Evolutionary conservation across 208 protist genomes (phyloP).

Genomic region (Wallacemonas sp.): DNA sequence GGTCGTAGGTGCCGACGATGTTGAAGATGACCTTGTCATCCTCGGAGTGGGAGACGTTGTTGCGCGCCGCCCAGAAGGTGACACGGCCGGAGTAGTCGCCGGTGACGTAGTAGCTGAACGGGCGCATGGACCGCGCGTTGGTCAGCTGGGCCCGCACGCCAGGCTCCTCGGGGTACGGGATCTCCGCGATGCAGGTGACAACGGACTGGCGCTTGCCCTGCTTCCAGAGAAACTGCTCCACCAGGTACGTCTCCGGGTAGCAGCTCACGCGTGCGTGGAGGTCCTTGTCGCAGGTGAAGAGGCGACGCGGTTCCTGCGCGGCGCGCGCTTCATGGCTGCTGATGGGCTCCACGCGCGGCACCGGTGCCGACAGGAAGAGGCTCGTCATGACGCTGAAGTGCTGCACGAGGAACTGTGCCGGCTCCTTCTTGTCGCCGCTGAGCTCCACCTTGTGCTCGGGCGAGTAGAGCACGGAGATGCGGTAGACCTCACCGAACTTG

Average conservation of each 20-base stretch:
- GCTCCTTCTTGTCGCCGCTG: slow-evolving; percentile 36
- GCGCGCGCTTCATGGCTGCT: slow-evolving; percentile 29
- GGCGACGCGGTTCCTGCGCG: slow-evolving; percentile 38
- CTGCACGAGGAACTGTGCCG: slow-evolving; percentile 70
- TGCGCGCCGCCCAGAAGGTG: slow-evolving; percentile 78
- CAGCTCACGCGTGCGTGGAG: slow-evolving; percentile 74
- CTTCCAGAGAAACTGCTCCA: slow-evolving; percentile 87
- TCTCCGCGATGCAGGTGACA: slow-evolving; percentile 75
- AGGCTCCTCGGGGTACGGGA: slow-evolving; percentile 40
- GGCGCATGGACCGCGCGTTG: slow-evolving; percentile 27
- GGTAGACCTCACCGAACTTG: slow-evolving; percentile 91
- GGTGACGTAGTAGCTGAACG: slow-evolving; percentile 68
- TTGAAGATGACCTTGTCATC: slow-evolving; percentile 32
- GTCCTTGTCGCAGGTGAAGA: slow-evolving; percentile 89
- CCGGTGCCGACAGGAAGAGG: slow-evolving; percentile 61
- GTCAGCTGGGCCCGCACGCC: not conserved
- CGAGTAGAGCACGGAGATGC: slow-evolving; percentile 56
- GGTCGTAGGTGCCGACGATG: slow-evolving; percentile 37
- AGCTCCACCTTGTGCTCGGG: slow-evolving; percentile 54
- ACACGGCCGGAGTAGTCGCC: slow-evolving; percentile 62
- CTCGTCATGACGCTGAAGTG: slow-evolving; percentile 84
- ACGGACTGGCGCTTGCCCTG: slow-evolving; percentile 38
- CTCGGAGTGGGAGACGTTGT: slow-evolving; percentile 37
- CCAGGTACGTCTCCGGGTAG: slow-evolving; percentile 76
- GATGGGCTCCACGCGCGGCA: slow-evolving; percentile 41